These are phyloP conservation scores for Gynostemma pentaphyllum DNA, from an alignment of 306 rosid genomes.

Conservation along the genomic window DNA sequence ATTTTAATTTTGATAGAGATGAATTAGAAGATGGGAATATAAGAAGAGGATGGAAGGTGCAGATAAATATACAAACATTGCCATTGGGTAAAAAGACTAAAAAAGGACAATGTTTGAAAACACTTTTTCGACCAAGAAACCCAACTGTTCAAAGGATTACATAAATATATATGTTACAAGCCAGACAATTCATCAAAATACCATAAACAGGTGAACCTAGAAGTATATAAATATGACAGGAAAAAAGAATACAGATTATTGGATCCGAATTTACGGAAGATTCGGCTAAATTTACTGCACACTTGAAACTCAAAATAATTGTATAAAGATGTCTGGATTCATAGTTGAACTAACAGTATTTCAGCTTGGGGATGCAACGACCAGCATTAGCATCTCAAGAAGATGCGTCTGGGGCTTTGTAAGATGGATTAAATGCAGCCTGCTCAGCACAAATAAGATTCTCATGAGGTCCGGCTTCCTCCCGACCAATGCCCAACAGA, in stretches of 20 bases:
- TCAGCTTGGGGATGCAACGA: not conserved
- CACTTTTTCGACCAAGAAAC: not conserved
- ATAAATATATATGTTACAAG: conserved; percentile 1
- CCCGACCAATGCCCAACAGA: conserved; percentile 68
- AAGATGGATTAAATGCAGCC: conserved; percentile 56
- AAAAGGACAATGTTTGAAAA: conserved; percentile 1
- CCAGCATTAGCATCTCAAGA: conserved; percentile 28
- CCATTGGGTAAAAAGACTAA: not conserved
- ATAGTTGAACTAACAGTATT: conserved; percentile 1
- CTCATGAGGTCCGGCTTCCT: conserved; percentile 55
- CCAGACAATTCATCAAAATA: conserved; percentile 1
- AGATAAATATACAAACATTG: not conserved
- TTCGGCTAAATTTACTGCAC: conserved; percentile 6
- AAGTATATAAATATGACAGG: conserved; percentile 8
- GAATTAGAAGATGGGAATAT: not conserved
- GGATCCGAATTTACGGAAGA: not conserved
- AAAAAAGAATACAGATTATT: conserved; percentile 2
- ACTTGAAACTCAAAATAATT: conserved; percentile 1
- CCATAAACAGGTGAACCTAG: conserved; percentile 1
- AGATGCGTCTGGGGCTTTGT: conserved; percentile 15
- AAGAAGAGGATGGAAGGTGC: not conserved
- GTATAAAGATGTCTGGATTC: conserved; percentile 9
- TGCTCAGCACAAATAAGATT: conserved; percentile 65
- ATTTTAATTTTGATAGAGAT: no score
- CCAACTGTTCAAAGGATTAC: not conserved